Evolutionary conservation across 75 land plant genomes (phyloP).

Genomic region (Cryptomeria japonica): DNA sequence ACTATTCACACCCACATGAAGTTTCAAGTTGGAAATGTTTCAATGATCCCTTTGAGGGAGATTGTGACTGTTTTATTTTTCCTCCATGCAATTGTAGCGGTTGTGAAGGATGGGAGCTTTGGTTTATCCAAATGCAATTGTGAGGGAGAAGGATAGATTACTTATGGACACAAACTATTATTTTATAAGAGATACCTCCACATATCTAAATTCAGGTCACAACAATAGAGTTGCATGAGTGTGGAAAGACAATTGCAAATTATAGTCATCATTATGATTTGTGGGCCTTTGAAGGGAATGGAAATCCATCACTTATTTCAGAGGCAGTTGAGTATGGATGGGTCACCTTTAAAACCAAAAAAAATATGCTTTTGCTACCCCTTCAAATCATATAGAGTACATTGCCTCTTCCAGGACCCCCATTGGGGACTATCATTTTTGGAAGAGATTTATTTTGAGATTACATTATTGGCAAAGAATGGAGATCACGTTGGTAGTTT

Average conservation of each 20-base stretch:
- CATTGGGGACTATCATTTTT: conserved; percentile 61
- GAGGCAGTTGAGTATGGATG: conserved; percentile 89
- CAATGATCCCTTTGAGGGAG: background rate
- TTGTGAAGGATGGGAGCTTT: background rate
- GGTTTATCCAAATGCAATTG: conserved; percentile 24
- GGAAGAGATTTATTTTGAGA: conserved; percentile 78
- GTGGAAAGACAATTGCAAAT: too few relatives aligned
- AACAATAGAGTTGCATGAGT: background rate
- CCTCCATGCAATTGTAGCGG: background rate
- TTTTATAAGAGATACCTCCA: background rate
- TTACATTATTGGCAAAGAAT: conserved; percentile 36
- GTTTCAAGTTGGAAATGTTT: background rate
- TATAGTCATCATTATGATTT: background rate
- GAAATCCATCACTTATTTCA: conserved; percentile 56
- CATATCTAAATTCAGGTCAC: background rate
- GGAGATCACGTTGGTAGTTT: conserved; percentile 7
- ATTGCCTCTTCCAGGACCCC: conserved; percentile 82
- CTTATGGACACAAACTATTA: too few relatives aligned
- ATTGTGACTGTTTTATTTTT: background rate
- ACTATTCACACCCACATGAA: too few relatives aligned
- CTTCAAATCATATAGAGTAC: conserved; percentile 30
- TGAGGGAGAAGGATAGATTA: conserved; percentile 18
- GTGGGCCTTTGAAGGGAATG: conserved; percentile 23
- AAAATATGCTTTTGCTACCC: background rate
- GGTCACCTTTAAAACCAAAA: conserved; percentile 62